These are phyloP conservation scores for Cladosporium sp. DNA, from an alignment of 2,329 filamentous ascomycete species.

Conservation along the genomic window DNA sequence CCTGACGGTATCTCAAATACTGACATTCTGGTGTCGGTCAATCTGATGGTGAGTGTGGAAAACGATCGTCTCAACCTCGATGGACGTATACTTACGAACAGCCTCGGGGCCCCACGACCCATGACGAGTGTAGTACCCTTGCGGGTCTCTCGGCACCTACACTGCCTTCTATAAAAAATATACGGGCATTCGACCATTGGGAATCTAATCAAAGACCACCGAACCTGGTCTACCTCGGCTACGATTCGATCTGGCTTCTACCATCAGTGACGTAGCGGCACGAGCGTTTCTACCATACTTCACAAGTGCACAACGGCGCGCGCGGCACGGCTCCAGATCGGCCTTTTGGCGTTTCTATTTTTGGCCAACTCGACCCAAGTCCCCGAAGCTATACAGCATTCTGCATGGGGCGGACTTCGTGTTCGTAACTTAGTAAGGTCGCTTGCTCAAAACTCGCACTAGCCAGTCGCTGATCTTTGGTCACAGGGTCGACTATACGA, in stretches of 20 bases:
- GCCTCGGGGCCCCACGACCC: neutral
- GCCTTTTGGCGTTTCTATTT: neutral
- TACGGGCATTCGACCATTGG: neutral
- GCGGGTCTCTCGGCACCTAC: neutral
- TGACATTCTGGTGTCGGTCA: neutral
- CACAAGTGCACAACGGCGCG: neutral
- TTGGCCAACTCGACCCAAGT: neutral
- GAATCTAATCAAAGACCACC: neutral
- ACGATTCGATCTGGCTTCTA: neutral
- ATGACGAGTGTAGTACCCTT: neutral
- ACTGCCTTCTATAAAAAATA: neutral
- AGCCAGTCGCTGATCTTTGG: neutral
- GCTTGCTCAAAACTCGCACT: neutral
- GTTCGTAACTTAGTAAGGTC: neutral
- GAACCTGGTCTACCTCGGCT: neutral
- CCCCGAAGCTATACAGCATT: neutral
- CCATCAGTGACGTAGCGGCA: neutral
- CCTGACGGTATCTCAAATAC: neutral
- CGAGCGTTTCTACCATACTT: neutral
- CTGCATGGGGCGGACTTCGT: neutral
- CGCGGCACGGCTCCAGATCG: conserved; percentile 2
- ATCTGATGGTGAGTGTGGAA: neutral
- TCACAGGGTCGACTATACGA: conserved; percentile 3
- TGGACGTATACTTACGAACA: neutral
- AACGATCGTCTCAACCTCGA: neutral